These are phyloP conservation scores for Eurotiales sp. DNA, from an alignment of 2,329 filamentous ascomycete species.

Conservation along the genomic window DNA sequence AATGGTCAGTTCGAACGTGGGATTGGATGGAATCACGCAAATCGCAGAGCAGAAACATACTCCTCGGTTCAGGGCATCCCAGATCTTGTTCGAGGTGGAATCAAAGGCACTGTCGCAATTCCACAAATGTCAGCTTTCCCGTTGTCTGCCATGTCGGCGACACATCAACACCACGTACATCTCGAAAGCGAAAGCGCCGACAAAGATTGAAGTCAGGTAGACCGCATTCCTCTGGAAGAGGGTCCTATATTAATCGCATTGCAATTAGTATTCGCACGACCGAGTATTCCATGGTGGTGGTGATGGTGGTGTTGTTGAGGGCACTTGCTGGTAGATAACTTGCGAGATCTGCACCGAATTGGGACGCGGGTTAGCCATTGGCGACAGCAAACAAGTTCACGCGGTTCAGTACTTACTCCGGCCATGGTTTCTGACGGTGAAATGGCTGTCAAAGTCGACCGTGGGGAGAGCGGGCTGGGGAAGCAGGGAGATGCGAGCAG, in stretches of 20 bases:
- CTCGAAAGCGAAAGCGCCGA: slow-evolving; percentile 83
- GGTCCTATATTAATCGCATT: slow-evolving; percentile 52
- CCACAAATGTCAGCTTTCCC: slow-evolving; percentile 4
- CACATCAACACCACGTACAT: too few relatives aligned
- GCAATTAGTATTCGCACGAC: slow-evolving; percentile 19
- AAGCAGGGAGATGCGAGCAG: slow-evolving; percentile 17
- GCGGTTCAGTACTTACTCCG: slow-evolving; percentile 42
- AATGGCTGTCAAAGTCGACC: slow-evolving; percentile 6
- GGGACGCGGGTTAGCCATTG: slow-evolving; percentile 26
- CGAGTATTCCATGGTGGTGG: slow-evolving; percentile 2
- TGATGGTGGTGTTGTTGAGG: slow-evolving; percentile 15
- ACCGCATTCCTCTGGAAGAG: slow-evolving; percentile 82
- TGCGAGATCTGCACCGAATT: slow-evolving; percentile 44
- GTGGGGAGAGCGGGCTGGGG: slow-evolving; percentile 6
- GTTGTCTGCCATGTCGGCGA: too few relatives aligned
- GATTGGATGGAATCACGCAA: slow-evolving; percentile 6
- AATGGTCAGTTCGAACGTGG: slow-evolving; percentile 16
- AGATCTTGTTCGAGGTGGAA: slow-evolving; percentile 74
- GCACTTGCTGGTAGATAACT: slow-evolving; percentile 60
- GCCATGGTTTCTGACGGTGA: slow-evolving; percentile 49
- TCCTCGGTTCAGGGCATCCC: slow-evolving; percentile 87
- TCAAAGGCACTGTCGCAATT: slow-evolving; percentile 73
- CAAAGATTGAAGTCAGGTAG: slow-evolving; percentile 85
- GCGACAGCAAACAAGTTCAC: neutral
- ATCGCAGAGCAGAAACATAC: slow-evolving; percentile 55